phyloP scores from a whole-genome alignment of 805 yeast genomes.

The Wickerhamiella brachini region DNA sequence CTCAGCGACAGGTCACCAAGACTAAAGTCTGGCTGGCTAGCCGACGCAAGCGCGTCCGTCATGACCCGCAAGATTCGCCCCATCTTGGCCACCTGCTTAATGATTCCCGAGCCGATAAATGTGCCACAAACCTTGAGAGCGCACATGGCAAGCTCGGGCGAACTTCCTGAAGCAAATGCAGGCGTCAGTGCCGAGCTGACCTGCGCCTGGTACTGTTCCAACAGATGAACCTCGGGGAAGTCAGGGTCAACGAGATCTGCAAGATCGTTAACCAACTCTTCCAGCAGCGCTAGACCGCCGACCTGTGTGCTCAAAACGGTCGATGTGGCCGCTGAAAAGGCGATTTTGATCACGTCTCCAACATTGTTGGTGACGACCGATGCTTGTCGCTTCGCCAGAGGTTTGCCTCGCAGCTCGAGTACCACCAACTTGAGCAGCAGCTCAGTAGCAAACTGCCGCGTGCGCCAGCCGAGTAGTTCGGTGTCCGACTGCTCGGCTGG shows the following conservation, averaged over 20 bases:
- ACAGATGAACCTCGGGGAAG: conserved; percentile 51
- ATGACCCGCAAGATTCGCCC: conserved; percentile 50
- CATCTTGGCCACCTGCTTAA: conserved; percentile 33
- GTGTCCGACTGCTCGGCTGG: conserved; percentile 14
- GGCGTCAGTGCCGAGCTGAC: conserved; percentile 82
- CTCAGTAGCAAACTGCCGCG: conserved; percentile 28
- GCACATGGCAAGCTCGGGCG: conserved; percentile 56
- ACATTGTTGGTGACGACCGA: conserved; percentile 19
- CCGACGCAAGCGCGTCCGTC: conserved; percentile 51
- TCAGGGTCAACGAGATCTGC: conserved; percentile 57
- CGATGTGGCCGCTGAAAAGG: conserved; percentile 73
- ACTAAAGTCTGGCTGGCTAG: conserved; percentile 18
- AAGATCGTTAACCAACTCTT: conserved; percentile 44
- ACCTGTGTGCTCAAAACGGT: conserved; percentile 45
- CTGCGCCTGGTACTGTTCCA: conserved; percentile 92
- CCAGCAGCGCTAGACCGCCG: conserved; percentile 53
- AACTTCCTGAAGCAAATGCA: conserved; percentile 61
- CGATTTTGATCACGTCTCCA: conserved; percentile 55
- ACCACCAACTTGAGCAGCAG: conserved; percentile 23
- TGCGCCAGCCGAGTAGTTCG: conserved; percentile 32
- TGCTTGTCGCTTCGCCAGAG: conserved; percentile 12
- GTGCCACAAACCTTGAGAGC: conserved; percentile 71
- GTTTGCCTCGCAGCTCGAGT: conserved; percentile 12
- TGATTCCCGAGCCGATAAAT: conserved; percentile 50
- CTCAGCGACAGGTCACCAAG: conserved; percentile 27